phyloP scores from a whole-genome alignment of 2,329 filamentous ascomycete genomes.

The Coniochaeta sp. region DNA sequence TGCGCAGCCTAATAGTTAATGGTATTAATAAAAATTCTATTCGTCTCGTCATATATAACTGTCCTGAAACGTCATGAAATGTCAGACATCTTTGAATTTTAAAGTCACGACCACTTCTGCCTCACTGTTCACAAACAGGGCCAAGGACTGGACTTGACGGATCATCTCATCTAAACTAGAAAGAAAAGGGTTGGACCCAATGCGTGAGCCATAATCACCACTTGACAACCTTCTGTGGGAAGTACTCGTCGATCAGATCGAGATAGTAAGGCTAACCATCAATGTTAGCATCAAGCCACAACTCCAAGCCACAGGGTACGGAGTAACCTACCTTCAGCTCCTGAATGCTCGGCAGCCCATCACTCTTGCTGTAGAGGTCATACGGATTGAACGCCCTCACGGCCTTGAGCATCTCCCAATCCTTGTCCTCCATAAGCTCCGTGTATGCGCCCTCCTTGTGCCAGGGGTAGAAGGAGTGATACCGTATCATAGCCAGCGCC shows the following conservation, averaged over 20 bases:
- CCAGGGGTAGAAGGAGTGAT: constrained; percentile 90
- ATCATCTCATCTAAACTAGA: no score
- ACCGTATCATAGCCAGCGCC: constrained; percentile 83
- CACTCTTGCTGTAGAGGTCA: constrained; percentile 84
- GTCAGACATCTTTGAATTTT: no score
- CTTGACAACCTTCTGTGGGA: constrained; percentile 57
- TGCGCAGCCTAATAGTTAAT: neutral
- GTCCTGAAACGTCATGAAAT: neutral
- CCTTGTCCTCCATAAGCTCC: constrained; percentile 75
- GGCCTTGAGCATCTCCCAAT: constrained; percentile 69
- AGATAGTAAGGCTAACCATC: constrained; percentile 56
- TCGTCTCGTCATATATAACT: neutral
- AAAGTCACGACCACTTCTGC: no score
- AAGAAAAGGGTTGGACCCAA: no score
- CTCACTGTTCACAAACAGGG: no score
- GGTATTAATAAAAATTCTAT: no score
- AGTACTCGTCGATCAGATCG: constrained; percentile 66
- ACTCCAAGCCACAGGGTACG: no score
- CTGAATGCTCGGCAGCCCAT: constrained; percentile 68
- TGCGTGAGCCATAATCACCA: constrained; percentile 38
- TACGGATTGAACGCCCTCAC: constrained; percentile 85
- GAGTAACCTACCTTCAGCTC: constrained; percentile 63
- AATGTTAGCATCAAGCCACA: constrained; percentile 3
- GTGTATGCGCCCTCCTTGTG: constrained; percentile 71
- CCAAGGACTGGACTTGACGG: no score